Evolutionary conservation across 2,329 filamentous ascomycete genomes (phyloP).

Genomic region (Talaromyces sp.): DNA sequence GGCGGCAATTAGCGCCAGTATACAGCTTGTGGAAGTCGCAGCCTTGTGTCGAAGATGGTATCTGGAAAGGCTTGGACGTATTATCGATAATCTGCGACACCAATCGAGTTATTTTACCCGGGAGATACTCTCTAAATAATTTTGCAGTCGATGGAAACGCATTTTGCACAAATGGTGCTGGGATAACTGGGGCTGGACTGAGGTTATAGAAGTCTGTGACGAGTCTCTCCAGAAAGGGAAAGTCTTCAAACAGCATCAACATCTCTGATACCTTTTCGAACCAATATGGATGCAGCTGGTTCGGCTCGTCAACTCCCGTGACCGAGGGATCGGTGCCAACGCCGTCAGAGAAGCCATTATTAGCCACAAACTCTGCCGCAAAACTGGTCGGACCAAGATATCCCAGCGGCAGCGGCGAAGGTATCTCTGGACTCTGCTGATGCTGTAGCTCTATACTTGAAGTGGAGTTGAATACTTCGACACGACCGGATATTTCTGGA

Average conservation of each 20-base stretch:
- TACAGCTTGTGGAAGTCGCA: slow-evolving; percentile 38
- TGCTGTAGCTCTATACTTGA: background rate
- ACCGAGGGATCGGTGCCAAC: background rate
- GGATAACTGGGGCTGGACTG: slow-evolving; percentile 5
- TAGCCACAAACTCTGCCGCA: slow-evolving; percentile 27
- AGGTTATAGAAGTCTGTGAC: background rate
- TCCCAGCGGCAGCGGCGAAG: slow-evolving; percentile 24
- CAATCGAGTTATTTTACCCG: background rate
- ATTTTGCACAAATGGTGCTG: slow-evolving; percentile 4
- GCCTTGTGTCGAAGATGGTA: slow-evolving; percentile 26
- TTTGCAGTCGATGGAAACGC: background rate
- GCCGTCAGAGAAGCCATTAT: slow-evolving; percentile 22
- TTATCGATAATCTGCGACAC: slow-evolving; percentile 24
- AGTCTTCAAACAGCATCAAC: background rate
- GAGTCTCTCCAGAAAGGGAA: background rate
- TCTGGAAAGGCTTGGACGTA: slow-evolving; percentile 24
- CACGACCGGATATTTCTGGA: background rate
- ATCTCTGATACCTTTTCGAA: background rate
- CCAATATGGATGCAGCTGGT: slow-evolving; percentile 4
- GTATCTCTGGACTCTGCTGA: slow-evolving; percentile 5
- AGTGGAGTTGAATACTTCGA: background rate
- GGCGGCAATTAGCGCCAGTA: slow-evolving; percentile 36
- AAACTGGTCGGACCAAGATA: slow-evolving; percentile 38
- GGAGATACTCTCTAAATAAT: background rate
- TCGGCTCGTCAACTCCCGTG: background rate